Evolutionary conservation across 1,284 basidiomycete genomes (phyloP).

Genomic region (Pulchroboletus neoregius): DNA sequence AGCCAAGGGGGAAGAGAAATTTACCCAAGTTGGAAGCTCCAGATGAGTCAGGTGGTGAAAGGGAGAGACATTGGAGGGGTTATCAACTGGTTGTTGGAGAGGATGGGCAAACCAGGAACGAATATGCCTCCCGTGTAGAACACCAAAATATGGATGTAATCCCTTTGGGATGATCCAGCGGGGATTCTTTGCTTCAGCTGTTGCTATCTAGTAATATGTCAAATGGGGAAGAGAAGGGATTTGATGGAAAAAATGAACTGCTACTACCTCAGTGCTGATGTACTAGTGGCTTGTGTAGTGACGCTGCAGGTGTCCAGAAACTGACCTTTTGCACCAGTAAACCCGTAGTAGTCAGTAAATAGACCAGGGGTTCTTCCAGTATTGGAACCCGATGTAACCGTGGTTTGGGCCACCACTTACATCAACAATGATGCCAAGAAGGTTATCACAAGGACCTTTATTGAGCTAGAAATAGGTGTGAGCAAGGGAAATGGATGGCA

Average conservation of each 20-base stretch:
- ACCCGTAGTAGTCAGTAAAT: constrained; percentile 30
- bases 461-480: constrained; percentile 23
- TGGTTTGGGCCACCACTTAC: constrained; percentile 41
- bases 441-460: constrained; percentile 46
- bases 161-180: constrained; percentile 37
- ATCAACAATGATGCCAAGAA: constrained; percentile 43
- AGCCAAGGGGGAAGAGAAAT: no score
- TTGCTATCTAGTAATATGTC: constrained; percentile 38
- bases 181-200: constrained; percentile 42
- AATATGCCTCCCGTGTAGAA: constrained; percentile 51
- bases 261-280: constrained; percentile 58
- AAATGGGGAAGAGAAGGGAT: neutral
- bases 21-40: no score
- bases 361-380: constrained; percentile 48
- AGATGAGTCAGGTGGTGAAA: no score
- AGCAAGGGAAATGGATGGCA: neutral
- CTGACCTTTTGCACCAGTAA: constrained; percentile 34
- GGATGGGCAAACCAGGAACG: constrained; percentile 51
- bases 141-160: constrained; percentile 49
- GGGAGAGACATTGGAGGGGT: no score
- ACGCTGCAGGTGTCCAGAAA: constrained; percentile 50
- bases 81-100: constrained; percentile 41
- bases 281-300: constrained; percentile 41
- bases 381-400: constrained; percentile 41
- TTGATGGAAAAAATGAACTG: constrained; percentile 26